Evolutionary conservation across 306 rosid species (phyloP).

Genomic region (Prunus salicina): DNA sequence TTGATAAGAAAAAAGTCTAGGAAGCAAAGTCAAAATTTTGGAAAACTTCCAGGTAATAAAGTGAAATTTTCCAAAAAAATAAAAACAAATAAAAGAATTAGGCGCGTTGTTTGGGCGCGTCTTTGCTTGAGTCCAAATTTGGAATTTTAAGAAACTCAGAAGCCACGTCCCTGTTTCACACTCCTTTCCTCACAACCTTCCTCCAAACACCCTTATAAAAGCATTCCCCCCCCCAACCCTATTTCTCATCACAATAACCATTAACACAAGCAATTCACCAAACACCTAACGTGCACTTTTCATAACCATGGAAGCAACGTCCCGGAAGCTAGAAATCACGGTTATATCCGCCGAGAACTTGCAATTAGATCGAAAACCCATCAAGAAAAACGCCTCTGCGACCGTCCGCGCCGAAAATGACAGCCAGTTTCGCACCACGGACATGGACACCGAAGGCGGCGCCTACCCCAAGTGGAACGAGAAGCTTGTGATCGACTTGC

Average conservation of each 20-base stretch:
- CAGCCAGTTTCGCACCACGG: conserved; percentile 1
- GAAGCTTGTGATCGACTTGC: conserved; percentile 45
- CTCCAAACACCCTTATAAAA: background rate
- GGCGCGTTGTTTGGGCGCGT: background rate
- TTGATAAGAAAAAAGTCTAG: too few relatives aligned
- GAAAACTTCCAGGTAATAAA: too few relatives aligned
- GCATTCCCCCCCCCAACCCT: background rate
- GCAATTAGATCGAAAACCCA: conserved; percentile 22
- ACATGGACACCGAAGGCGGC: conserved; percentile 40
- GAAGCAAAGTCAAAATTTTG: too few relatives aligned
- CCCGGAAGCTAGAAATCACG: conserved; percentile 47
- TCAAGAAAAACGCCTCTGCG: conserved; percentile 46
- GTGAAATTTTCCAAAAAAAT: too few relatives aligned
- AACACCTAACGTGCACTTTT: background rate
- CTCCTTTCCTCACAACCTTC: conserved; percentile 5
- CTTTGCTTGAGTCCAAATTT: background rate
- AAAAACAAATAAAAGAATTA: too few relatives aligned
- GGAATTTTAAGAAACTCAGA: background rate
- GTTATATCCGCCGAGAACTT: conserved; percentile 58
- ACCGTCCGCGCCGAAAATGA: conserved; percentile 29
- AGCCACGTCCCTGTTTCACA: background rate
- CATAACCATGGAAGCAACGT: conserved; percentile 9
- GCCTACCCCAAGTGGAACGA: conserved; percentile 58
- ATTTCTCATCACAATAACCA: background rate
- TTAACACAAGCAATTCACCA: background rate